Conservation (phyloP, 176 grass and related monocot species). For the Dactylis glomerata region DNA sequence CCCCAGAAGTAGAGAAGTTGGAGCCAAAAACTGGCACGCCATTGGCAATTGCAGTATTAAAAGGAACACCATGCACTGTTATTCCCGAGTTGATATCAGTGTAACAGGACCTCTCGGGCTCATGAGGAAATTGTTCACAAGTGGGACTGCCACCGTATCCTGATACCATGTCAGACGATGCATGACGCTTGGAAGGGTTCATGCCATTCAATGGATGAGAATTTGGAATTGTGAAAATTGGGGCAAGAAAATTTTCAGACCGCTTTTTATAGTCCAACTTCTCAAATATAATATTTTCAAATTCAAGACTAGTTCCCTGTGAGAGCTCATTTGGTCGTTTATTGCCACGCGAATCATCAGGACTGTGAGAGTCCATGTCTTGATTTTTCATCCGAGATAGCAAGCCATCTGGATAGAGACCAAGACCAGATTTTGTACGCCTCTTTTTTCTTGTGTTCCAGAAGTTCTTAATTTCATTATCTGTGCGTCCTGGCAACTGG, state of each 20-base stretch:
- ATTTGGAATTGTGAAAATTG: conserved; percentile 7
- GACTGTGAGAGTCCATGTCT: conserved; percentile 26
- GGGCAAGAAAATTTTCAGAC: background rate
- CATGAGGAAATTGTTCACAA: background rate
- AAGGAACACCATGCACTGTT: conserved; percentile 7
- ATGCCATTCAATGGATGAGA: background rate
- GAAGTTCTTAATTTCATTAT: conserved; percentile 84
- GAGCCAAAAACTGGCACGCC: conserved; percentile 28
- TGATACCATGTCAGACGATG: conserved; percentile 8
- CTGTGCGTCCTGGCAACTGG: conserved; percentile 73
- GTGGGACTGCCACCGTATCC: background rate
- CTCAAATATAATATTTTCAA: conserved; percentile 29
- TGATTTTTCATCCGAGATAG: conserved; percentile 29
- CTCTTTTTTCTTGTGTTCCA: conserved; percentile 79
- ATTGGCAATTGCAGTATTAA: conserved; percentile 29
- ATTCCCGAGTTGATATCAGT: conserved; percentile 24
- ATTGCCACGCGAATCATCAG: conserved; percentile 13
- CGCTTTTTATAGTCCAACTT: conserved; percentile 15
- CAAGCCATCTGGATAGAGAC: conserved; percentile 50
- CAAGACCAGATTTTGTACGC: conserved; percentile 34
- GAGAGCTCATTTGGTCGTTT: conserved; percentile 29
- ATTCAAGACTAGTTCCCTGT: background rate
- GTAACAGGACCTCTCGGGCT: conserved; percentile 14
- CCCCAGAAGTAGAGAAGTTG: conserved; percentile 55
- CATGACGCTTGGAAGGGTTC: background rate